Evolutionary conservation across 768 basidiomycete genomes (phyloP).

Genomic region (Auriscalpium vulgare): DNA sequence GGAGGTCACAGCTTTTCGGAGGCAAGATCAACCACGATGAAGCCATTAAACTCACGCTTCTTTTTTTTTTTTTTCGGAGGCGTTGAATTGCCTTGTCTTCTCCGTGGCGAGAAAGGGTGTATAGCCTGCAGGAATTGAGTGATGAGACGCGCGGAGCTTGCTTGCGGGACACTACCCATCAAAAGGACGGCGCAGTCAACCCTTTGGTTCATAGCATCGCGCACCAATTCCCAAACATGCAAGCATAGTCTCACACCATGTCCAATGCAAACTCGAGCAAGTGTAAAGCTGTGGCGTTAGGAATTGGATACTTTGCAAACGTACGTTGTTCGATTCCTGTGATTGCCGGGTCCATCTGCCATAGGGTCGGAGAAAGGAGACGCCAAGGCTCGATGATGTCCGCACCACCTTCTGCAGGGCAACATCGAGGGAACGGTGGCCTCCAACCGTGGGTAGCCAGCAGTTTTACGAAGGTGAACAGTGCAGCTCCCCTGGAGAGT

Average conservation of each 20-base stretch:
- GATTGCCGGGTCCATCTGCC: conserved; percentile 89
- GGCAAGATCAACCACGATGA: conserved; percentile 97
- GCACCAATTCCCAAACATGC: conserved; percentile 67
- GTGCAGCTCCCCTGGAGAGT: conserved; percentile 43
- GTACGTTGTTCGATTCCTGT: conserved; percentile 90
- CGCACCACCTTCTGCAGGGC: conserved; percentile 90
- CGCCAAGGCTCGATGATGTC: conserved; percentile 93
- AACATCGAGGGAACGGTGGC: conserved; percentile 85
- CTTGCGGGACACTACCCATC: conserved; percentile 60
- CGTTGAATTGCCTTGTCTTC: conserved; percentile 93
- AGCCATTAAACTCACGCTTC: conserved; percentile 95
- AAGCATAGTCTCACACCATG: conserved; percentile 69
- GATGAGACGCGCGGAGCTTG: neutral
- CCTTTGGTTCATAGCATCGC: conserved; percentile 77
- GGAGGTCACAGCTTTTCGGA: conserved; percentile 88
- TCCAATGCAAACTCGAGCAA: conserved; percentile 69
- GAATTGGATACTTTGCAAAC: conserved; percentile 21
- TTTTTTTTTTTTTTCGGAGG: no score
- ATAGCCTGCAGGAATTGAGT: conserved; percentile 61
- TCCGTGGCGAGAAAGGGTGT: conserved; percentile 91
- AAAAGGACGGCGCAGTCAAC: conserved; percentile 79
- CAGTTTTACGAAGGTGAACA: conserved; percentile 91
- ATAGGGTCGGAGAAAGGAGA: conserved; percentile 96
- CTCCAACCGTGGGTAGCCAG: conserved; percentile 71
- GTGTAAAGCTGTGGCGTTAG: neutral